Base-by-base conservation (phyloP, 805 yeast species). In the Tetrapisispora pingtungensis region DNA sequence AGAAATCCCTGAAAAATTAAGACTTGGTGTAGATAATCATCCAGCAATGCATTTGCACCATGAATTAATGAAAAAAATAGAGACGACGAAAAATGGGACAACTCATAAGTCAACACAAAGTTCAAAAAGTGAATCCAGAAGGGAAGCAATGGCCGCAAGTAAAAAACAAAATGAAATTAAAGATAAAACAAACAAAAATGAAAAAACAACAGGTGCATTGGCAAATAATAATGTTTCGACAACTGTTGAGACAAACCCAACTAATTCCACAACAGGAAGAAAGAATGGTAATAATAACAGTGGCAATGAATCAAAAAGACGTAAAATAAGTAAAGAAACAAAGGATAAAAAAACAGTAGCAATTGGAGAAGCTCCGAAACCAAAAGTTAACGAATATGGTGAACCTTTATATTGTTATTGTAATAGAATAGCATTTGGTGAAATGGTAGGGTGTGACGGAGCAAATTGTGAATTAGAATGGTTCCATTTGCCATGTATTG, bases 371-470 rank as follows among this genome's bases (percentile, higher is more conserved):
- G 4, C 22, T 7, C 31, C 37, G 22, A 41, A 33, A 36, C 37
- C 45, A 42, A 48, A 56, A 54, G 47, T 58, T 46, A 57, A 64
- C 45, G 67, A 62, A 24, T 64, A 60, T 40, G 72, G 70, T 19
- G 97, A 89, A 57, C 95, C 95, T 0, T 77, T 88, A 2, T 90
- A 90, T 62, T 93, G 98, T 64, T 89, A 90, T 67, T 93, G 98
- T 67, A 86, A 88, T 61, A 96, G 89, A 61, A 95, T 89, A 0
- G 90, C 97, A 4, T 93, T 84, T 60, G 98, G 98, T 17, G 97
- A 93, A 58, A 93, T 93, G 98, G 97, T 93, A 48, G 98, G 95
- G 2, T 93, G 98, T 67, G 98, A 93, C 58, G 97, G 96, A 12
- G 89, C 85, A 31, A 78, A 81, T 46, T 90, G 97, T 68, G 80